Conservation (phyloP, 2,329 filamentous ascomycete genomes). For the Curvularia hawaiiensis region DNA sequence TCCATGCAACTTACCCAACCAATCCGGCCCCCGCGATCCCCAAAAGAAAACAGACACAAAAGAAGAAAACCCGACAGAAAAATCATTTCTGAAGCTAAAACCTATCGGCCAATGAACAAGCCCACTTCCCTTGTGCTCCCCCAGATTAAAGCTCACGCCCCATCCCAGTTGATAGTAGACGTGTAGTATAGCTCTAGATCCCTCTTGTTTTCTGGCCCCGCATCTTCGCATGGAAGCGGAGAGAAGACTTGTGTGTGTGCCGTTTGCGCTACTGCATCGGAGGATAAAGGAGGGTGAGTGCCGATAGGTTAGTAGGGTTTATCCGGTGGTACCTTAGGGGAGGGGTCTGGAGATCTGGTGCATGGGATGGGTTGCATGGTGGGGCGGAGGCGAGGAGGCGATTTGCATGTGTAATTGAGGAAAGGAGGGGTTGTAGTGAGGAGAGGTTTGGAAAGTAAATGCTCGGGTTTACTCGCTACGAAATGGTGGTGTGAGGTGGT, state of each 20-base stretch:
- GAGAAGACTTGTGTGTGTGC: not conserved
- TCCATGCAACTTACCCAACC: not conserved
- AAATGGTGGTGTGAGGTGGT: not conserved
- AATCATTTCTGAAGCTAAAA: not conserved
- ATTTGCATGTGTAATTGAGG: not conserved
- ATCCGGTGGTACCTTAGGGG: not conserved
- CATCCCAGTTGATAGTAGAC: not conserved
- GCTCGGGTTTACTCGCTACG: not conserved
- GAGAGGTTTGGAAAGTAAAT: not conserved
- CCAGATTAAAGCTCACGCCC: not conserved
- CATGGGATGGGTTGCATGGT: not conserved
- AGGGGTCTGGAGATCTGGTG: not conserved
- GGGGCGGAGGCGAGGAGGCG: not conserved
- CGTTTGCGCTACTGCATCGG: not conserved
- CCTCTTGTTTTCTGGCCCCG: not conserved
- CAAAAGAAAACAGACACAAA: not conserved
- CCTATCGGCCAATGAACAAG: too few relatives aligned
- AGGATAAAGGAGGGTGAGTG: not conserved
- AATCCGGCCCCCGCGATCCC: not conserved
- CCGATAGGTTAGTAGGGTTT: not conserved
- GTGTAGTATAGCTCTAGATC: not conserved
- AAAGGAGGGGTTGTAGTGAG: not conserved
- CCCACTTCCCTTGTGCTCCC: not conserved
- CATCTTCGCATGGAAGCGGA: not conserved
- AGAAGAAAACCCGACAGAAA: not conserved